These are phyloP conservation scores for Phytophthora nicotianae DNA, from an alignment of 352 stramenopile species.

Conservation along the genomic window DNA sequence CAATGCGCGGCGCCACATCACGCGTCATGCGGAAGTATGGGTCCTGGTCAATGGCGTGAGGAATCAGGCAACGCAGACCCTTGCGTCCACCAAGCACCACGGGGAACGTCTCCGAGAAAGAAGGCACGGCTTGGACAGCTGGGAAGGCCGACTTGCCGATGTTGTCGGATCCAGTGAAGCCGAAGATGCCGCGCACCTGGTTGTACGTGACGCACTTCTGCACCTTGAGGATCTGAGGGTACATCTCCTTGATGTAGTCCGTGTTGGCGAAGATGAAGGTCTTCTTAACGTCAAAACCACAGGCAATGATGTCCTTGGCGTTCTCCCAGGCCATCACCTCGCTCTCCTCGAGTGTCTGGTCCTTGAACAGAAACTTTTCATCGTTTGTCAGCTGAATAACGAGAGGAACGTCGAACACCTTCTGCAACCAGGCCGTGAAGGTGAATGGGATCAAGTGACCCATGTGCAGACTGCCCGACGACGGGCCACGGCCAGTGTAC, in stretches of 20 bases:
- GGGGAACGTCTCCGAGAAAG: conserved; percentile 98
- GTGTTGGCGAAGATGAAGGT: conserved; percentile 99
- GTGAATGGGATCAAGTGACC: conserved; percentile 99
- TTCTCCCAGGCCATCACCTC: conserved; percentile 97
- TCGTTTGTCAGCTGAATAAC: conserved; percentile 99
- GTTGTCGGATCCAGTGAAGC: conserved; percentile 97
- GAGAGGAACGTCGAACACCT: conserved; percentile 98
- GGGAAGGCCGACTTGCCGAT: conserved; percentile 99
- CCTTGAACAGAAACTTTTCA: conserved; percentile 99
- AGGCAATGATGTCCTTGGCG: conserved; percentile 99
- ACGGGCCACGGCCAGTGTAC: conserved; percentile 99
- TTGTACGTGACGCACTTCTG: conserved; percentile 99
- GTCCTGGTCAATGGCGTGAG: conserved; percentile 99
- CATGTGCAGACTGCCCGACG: conserved; percentile 97
- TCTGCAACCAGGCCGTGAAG: conserved; percentile 99
- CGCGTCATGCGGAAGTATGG: conserved; percentile 99
- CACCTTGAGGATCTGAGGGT: conserved; percentile 99
- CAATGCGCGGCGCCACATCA: conserved; percentile 98
- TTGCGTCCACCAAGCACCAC: conserved; percentile 85
- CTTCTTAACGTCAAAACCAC: conserved; percentile 96
- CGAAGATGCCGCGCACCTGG: conserved; percentile 98
- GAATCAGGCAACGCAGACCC: conserved; percentile 98
- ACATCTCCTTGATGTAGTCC: conserved; percentile 99
- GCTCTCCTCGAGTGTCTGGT: conserved; percentile 90
- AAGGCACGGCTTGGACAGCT: conserved; percentile 97